Evolutionary conservation across 768 basidiomycete genomes (phyloP), one percentile per base, ranked within the genome.

Genomic region (Leccinum disarticulatum): DNA sequence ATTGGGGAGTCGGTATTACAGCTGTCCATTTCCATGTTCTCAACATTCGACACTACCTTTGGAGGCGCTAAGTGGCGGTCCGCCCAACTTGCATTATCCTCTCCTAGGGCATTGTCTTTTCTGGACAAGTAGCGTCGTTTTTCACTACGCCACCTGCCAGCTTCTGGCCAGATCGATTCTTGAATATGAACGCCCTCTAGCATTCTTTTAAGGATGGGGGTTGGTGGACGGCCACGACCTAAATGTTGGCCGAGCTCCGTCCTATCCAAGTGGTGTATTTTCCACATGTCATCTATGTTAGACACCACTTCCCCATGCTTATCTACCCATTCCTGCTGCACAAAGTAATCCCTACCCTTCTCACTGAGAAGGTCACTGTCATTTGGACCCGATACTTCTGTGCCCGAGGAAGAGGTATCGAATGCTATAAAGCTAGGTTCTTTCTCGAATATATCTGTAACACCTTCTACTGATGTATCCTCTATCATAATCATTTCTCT

Each of bases 181-280:
- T 28, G 14, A 13, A 31, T 8, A 28, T 28, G 28, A 28, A 5
- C 4, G 0, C 1, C 11, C n/a, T 27, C 2, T 1, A 58, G 15
- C 57, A 58, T 52, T 52, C 30, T 52, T 58, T 58, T 52, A 31
- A 58, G 41, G 2, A 58, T 4, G n/a, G 1, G 41, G 51, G 6
- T 46, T 1, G 57, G 51, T 0, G 57, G 57, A 14, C 17, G 22
- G 6, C 57, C 50, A 17, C 14, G 15, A n/a, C 4, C 4, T 4
- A 52, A 15, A n/a, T 52, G 0, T 17, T 46, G 38, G 1, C 57
- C 43, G 1, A 56, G 13, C 6, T 50, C 14, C 6, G 0, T n/a
- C 25, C 17, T 36, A 6, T 14, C 33, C 6, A 56, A 17, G 6
- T 56, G 55, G 3, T 56, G 17, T 8, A 7, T 10, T 4, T 8